phyloP scores from a whole-genome alignment of 148 eudicot genomes.

The Linanthus parryae region DNA sequence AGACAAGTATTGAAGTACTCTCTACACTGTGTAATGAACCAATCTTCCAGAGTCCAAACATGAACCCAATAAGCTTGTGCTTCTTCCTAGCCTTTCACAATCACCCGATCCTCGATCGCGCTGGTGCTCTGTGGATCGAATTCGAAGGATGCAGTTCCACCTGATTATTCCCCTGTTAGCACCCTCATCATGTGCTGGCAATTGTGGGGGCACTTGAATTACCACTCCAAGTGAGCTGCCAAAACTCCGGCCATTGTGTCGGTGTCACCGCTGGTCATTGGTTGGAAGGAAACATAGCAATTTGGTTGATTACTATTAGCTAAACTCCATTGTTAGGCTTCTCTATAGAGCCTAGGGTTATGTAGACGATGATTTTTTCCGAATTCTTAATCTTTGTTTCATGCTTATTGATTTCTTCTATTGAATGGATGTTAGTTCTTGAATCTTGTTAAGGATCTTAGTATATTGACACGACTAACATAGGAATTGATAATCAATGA shows the following conservation, averaged over 20 bases:
- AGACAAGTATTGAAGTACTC: slow-evolving; percentile 85
- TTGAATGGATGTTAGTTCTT: too few species aligned
- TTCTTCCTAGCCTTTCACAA: slow-evolving; percentile 79
- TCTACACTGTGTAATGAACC: slow-evolving; percentile 55
- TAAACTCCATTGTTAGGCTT: slow-evolving; percentile 27
- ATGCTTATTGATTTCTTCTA: too few species aligned
- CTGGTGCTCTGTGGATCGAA: slow-evolving; percentile 58
- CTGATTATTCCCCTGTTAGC: slow-evolving; percentile 48
- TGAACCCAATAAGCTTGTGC: slow-evolving; percentile 77
- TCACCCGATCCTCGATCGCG: slow-evolving; percentile 47
- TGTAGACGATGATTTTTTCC: slow-evolving; percentile 2
- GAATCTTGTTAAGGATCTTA: too few species aligned
- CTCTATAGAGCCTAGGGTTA: neutral
- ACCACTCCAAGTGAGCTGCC: slow-evolving; percentile 74
- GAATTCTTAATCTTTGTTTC: too few species aligned
- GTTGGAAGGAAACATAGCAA: slow-evolving; percentile 42
- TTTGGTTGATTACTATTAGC: too few species aligned
- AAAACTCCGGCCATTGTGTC: slow-evolving; percentile 27
- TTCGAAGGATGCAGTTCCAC: slow-evolving; percentile 33
- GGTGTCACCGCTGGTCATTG: slow-evolving; percentile 36
- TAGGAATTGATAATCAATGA: too few species aligned
- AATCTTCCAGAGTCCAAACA: slow-evolving; percentile 69
- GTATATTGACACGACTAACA: too few species aligned
- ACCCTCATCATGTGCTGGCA: slow-evolving; percentile 87
- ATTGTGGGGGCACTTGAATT: slow-evolving; percentile 86